Percentiles rank a stretch among this genome's conserved stretches.
Conservation (phyloP, 202 grass and related monocot genomes). For the Schoenoplectus triqueter region DNA sequence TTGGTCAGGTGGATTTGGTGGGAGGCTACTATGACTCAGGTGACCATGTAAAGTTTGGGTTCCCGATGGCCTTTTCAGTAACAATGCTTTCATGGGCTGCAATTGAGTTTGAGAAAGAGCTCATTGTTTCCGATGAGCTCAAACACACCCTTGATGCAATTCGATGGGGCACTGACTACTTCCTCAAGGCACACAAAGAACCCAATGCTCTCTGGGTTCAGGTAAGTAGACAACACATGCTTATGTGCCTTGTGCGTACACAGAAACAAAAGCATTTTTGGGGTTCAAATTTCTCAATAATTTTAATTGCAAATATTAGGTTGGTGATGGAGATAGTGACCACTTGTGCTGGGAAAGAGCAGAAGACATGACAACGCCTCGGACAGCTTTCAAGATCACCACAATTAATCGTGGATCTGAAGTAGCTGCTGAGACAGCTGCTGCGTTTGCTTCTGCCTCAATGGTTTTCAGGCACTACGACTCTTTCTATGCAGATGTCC, state of each 20-base stretch:
- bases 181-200: slow-evolving; percentile 84
- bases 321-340: slow-evolving; percentile 90
- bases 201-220: slow-evolving; percentile 79
- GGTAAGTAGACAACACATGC: slow-evolving; percentile 38
- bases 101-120: slow-evolving; percentile 88
- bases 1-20: slow-evolving; percentile 73
- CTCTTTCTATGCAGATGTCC: slow-evolving; percentile 68
- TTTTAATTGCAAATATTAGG: slow-evolving; percentile 44
- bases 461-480: slow-evolving; percentile 74
- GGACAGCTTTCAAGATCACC: slow-evolving; percentile 76
- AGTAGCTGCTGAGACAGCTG: slow-evolving; percentile 74
- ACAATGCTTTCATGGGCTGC: slow-evolving; percentile 75
- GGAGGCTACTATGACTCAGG: slow-evolving; percentile 97
- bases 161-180: slow-evolving; percentile 81
- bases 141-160: slow-evolving; percentile 67
- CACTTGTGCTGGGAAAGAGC: slow-evolving; percentile 96
- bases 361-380: slow-evolving; percentile 84
- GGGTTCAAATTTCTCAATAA: slow-evolving; percentile 17
- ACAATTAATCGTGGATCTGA: slow-evolving; percentile 61
- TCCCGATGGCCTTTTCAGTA: slow-evolving; percentile 84
- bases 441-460: slow-evolving; percentile 66
- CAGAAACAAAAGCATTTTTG: neutral
- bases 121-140: slow-evolving; percentile 60
- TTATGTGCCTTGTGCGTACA: neutral
- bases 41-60: slow-evolving; percentile 90